Percentiles rank a stretch among this genome's conserved stretches.
Conservation (phyloP, 257 asterid species). For the Eucommia ulmoides region DNA sequence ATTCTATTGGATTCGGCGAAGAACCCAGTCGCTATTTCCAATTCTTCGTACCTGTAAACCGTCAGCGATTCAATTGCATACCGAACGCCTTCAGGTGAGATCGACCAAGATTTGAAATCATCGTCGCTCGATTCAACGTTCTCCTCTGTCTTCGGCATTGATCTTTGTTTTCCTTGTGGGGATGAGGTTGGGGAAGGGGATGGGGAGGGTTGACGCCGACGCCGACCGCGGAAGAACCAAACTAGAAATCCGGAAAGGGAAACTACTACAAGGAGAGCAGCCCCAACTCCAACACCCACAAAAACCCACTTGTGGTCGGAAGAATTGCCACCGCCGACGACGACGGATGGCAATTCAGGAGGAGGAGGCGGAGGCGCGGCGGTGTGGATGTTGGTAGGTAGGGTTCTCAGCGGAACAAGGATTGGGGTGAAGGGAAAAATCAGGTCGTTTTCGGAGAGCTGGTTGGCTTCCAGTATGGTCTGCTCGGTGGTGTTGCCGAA, state of each 20-base stretch:
- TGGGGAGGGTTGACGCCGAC: no score
- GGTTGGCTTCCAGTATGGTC: conserved; percentile 30
- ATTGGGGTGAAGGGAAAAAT: conserved; percentile 34
- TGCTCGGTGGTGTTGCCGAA: conserved; percentile 28
- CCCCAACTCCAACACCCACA: conserved; percentile 41
- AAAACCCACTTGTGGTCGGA: conserved; percentile 28
- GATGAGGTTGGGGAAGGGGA: no score
- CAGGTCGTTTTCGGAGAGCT: background rate
- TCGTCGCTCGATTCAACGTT: background rate
- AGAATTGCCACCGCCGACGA: conserved; percentile 1
- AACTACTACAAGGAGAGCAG: conserved; percentile 14
- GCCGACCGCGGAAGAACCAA: conserved; percentile 15
- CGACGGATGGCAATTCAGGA: conserved; percentile 4
- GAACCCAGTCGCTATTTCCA: conserved; percentile 33
- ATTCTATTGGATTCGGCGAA: conserved; percentile 32
- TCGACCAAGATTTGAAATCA: conserved; percentile 17
- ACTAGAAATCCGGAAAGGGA: conserved; percentile 6
- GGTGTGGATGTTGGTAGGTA: conserved; percentile 16
- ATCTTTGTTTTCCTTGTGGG: background rate
- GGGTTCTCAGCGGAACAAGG: conserved; percentile 33
- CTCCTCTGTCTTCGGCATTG: background rate
- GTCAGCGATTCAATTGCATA: conserved; percentile 31
- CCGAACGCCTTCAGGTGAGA: conserved; percentile 21
- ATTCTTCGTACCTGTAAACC: conserved; percentile 31
- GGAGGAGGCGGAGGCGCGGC: conserved; percentile 9